These are phyloP conservation scores for Metarhizium anisopliae DNA, from an alignment of 2,329 filamentous ascomycete species.

Conservation along the genomic window DNA sequence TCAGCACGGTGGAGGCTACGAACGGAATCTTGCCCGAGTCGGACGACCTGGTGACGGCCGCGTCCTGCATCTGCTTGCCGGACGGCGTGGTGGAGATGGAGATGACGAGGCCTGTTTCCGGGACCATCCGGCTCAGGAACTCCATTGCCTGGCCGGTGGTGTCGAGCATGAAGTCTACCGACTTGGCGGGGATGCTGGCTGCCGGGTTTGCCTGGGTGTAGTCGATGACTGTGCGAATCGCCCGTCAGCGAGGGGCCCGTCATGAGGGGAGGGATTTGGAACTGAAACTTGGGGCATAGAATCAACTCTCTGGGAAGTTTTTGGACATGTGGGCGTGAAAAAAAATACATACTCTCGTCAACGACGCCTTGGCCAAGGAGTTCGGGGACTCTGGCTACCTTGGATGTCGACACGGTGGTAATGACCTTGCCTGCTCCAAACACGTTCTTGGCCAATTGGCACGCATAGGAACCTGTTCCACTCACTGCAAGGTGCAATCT, in stretches of 20 bases:
- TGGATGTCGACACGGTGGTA: constrained; percentile 33
- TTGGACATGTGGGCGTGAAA: too few species aligned
- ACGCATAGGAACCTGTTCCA: constrained; percentile 17
- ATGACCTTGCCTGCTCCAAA: constrained; percentile 35
- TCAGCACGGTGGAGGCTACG: constrained; percentile 15
- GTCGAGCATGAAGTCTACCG: constrained; percentile 35
- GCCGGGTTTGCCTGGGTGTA: constrained; percentile 13
- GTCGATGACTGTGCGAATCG: constrained; percentile 12
- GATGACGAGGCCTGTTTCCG: constrained; percentile 22
- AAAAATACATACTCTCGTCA: constrained; percentile 21
- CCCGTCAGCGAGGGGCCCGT: not conserved
- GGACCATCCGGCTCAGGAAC: constrained; percentile 26
- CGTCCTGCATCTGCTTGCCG: constrained; percentile 23
- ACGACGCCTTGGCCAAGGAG: constrained; percentile 28
- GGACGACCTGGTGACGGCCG: constrained; percentile 16
- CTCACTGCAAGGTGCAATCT: constrained; percentile 8
- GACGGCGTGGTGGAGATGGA: constrained; percentile 27
- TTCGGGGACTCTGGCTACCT: constrained; percentile 26
- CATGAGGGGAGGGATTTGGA: not conserved
- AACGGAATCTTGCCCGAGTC: constrained; percentile 17
- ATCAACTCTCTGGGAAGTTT: too few species aligned
- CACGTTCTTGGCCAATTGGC: constrained; percentile 34
- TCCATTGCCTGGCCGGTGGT: constrained; percentile 26
- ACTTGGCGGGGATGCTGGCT: constrained; percentile 20
- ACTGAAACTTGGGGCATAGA: too few species aligned